Evolutionary conservation across 306 rosid species (phyloP).

Genomic region (Prunus davidiana): DNA sequence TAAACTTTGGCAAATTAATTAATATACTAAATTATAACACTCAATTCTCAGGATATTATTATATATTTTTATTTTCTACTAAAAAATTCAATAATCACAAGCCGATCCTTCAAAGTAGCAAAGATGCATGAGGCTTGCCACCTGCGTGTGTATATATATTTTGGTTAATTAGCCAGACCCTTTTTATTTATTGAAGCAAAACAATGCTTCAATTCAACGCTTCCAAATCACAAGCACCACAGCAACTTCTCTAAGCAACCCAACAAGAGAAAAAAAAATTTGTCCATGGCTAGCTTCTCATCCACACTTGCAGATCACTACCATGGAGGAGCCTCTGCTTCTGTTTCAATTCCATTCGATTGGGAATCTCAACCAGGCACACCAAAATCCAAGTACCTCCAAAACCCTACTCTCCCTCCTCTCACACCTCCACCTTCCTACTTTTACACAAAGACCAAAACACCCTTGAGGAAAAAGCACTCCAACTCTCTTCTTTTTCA

Average conservation of each 20-base stretch:
- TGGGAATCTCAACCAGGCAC: conserved; percentile 98
- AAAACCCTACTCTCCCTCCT: conserved; percentile 50
- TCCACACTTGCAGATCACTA: conserved; percentile 20
- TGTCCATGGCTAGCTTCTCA: conserved; percentile 7
- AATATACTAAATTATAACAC: no score
- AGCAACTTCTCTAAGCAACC: conserved; percentile 17
- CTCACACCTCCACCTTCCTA: conserved; percentile 80
- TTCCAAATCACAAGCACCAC: not conserved
- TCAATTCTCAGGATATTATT: not conserved
- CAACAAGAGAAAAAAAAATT: not conserved
- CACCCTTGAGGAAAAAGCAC: conserved; percentile 24
- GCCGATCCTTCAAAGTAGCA: conserved; percentile 1
- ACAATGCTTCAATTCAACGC: not conserved
- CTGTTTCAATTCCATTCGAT: conserved; percentile 40
- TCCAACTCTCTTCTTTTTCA: conserved; percentile 25
- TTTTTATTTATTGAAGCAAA: not conserved
- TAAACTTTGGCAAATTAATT: not conserved
- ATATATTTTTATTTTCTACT: not conserved
- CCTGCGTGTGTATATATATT: not conserved
- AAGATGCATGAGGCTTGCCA: not conserved
- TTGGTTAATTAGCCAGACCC: not conserved
- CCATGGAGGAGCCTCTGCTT: conserved; percentile 27
- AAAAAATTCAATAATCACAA: not conserved
- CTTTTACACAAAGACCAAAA: conserved; percentile 29
- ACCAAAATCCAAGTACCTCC: conserved; percentile 54